Percentiles rank a stretch among this genome's conserved stretches.
These are phyloP conservation scores for Ambrosiella cleistominuta DNA, from an alignment of 2,329 filamentous ascomycete species.

Conservation along the genomic window DNA sequence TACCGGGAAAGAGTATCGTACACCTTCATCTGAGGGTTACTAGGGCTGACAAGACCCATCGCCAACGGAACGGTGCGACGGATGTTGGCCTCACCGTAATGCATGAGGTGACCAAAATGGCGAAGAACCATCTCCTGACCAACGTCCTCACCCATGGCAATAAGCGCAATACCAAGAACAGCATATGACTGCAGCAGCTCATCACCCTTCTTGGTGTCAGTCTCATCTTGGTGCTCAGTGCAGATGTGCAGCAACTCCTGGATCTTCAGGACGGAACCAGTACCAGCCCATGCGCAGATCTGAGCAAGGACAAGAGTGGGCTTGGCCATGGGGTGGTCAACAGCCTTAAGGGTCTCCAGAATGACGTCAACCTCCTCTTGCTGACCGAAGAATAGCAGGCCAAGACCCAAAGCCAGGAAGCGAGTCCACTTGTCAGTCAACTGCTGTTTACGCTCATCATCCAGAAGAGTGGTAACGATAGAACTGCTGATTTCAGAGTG, in stretches of 20 bases:
- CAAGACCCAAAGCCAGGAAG: slow-evolving; percentile 86
- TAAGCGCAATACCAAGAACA: slow-evolving; percentile 80
- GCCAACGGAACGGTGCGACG: slow-evolving; percentile 88
- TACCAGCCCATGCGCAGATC: slow-evolving; percentile 96
- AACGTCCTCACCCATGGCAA: slow-evolving; percentile 95
- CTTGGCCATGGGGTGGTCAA: slow-evolving; percentile 92
- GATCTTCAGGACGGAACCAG: slow-evolving; percentile 89
- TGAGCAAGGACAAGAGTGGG: slow-evolving; percentile 88
- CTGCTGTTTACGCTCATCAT: slow-evolving; percentile 78
- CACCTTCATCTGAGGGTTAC: slow-evolving; percentile 99
- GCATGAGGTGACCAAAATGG: slow-evolving; percentile 96
- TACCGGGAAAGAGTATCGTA: slow-evolving; percentile 96
- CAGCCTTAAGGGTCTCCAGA: slow-evolving; percentile 86
- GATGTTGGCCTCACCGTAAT: slow-evolving; percentile 96
- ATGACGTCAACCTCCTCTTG: slow-evolving; percentile 99
- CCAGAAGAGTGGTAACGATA: slow-evolving; percentile 80
- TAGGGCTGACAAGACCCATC: slow-evolving; percentile 91
- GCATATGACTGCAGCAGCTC: slow-evolving; percentile 93
- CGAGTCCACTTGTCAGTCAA: slow-evolving; percentile 97
- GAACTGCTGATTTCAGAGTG: slow-evolving; percentile 82
- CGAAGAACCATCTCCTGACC: slow-evolving; percentile 97
- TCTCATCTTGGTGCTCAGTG: slow-evolving; percentile 91
- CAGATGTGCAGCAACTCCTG: slow-evolving; percentile 95
- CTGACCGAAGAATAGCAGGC: slow-evolving; percentile 83
- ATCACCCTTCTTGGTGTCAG: slow-evolving; percentile 86